Evolutionary conservation across 1,284 basidiomycete genomes (phyloP).

Genomic region (Xerocomus minutiporus): DNA sequence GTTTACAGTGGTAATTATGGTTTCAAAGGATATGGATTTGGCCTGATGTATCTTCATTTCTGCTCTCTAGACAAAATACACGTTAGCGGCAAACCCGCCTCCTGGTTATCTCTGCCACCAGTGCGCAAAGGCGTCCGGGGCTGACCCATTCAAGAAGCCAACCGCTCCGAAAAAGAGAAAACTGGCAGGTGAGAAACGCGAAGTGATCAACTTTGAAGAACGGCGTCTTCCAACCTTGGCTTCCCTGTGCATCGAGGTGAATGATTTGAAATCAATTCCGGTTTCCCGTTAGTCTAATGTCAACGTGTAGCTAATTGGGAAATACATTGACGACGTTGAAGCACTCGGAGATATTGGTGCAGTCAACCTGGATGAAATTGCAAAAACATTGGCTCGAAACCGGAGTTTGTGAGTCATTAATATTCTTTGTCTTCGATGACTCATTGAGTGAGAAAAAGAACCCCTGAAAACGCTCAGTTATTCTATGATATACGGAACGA

Average conservation of each 20-base stretch:
- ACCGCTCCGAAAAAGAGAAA: slow-evolving; percentile 59
- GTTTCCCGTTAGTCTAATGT: background rate
- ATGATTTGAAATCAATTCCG: slow-evolving; percentile 4
- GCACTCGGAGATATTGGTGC: slow-evolving; percentile 83
- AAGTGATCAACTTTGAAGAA: slow-evolving; percentile 67
- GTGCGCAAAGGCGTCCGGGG: slow-evolving; percentile 72
- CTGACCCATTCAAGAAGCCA: slow-evolving; percentile 81
- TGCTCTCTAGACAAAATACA: slow-evolving; percentile 73
- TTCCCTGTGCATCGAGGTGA: slow-evolving; percentile 74
- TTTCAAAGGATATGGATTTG: background rate
- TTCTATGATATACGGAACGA: slow-evolving; percentile 78
- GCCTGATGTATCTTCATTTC: background rate
- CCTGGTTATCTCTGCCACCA: slow-evolving; percentile 76
- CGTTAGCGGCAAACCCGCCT: slow-evolving; percentile 62
- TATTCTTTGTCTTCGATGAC: background rate
- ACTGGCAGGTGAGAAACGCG: slow-evolving; percentile 54
- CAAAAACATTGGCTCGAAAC: slow-evolving; percentile 83
- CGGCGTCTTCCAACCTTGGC: slow-evolving; percentile 66
- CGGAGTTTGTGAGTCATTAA: slow-evolving; percentile 66
- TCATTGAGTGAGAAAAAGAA: slow-evolving; percentile 39
- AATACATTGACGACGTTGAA: slow-evolving; percentile 87
- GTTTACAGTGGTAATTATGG: slow-evolving; percentile 75
- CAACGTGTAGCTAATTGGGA: slow-evolving; percentile 65
- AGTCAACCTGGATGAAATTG: slow-evolving; percentile 77
- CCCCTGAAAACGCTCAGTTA: slow-evolving; percentile 71